Percentiles rank a stretch among this genome's conserved stretches.
phyloP scores from a whole-genome alignment of 805 yeast genomes.

The Lipomyces starkeyi region DNA sequence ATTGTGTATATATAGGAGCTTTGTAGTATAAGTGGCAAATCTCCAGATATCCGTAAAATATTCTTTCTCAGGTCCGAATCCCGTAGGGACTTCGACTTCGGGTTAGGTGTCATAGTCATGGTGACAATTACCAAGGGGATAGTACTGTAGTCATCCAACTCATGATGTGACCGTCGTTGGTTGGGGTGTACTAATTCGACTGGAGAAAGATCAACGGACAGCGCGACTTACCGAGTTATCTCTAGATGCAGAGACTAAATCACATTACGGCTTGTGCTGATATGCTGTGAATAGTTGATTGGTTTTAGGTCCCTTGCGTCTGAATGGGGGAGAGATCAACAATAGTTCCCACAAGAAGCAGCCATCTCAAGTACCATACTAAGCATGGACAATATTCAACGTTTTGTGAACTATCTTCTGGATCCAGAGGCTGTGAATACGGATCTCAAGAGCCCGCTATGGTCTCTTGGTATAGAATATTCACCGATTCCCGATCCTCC shows the following conservation, averaged over 20 bases:
- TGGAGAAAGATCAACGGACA: neutral
- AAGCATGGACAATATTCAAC: slow-evolving; percentile 40
- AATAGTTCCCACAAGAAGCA: neutral
- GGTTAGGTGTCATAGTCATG: neutral
- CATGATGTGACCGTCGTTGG: neutral
- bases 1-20: too few relatives aligned
- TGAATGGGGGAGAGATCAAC: neutral
- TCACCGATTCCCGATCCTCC: slow-evolving; percentile 39
- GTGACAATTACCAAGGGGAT: neutral
- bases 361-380: neutral
- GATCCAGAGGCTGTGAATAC: slow-evolving; percentile 51
- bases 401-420: slow-evolving; percentile 53
- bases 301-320: neutral
- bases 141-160: neutral
- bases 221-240: neutral
- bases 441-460: slow-evolving; percentile 49
- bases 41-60: too few relatives aligned
- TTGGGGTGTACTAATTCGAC: neutral
- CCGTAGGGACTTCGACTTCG: neutral
- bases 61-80: too few relatives aligned
- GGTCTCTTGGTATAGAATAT: slow-evolving; percentile 51
- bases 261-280: neutral
- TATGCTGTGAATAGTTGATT: neutral
- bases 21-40: too few relatives aligned
- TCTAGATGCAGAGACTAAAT: neutral